phyloP scores from a whole-genome alignment of 352 stramenopile species.

The Phytophthora cryptogea region DNA sequence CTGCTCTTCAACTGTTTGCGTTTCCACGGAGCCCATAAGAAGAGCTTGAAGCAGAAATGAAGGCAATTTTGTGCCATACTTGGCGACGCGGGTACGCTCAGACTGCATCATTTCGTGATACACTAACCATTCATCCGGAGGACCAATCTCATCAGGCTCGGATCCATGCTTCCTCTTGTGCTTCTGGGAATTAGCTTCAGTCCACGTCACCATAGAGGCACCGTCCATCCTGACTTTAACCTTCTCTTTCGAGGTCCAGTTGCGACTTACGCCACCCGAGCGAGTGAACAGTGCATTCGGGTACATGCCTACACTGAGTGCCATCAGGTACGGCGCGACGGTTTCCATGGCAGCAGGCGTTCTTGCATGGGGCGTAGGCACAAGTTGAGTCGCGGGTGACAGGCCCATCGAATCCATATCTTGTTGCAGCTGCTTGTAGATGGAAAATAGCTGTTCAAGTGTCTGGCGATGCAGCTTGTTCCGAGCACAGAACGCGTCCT shows the following conservation, averaged over 20 bases:
- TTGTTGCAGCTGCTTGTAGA: slow-evolving; percentile 67
- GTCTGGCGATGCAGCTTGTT: slow-evolving; percentile 70
- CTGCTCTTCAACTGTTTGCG: slow-evolving; percentile 38
- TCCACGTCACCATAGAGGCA: slow-evolving; percentile 57
- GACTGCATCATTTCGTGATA: slow-evolving; percentile 90
- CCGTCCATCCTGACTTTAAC: slow-evolving; percentile 77
- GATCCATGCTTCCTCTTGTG: slow-evolving; percentile 27
- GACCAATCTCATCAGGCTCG: slow-evolving; percentile 30
- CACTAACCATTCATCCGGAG: slow-evolving; percentile 66
- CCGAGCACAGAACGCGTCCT: slow-evolving; percentile 56
- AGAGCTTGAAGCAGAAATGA: slow-evolving; percentile 61
- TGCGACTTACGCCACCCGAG: slow-evolving; percentile 42
- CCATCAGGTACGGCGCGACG: slow-evolving; percentile 64
- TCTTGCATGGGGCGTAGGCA: slow-evolving; percentile 14
- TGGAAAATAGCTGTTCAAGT: slow-evolving; percentile 67
- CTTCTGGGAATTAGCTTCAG: slow-evolving; percentile 20
- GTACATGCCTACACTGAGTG: slow-evolving; percentile 71
- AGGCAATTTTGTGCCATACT: slow-evolving; percentile 73
- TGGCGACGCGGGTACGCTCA: slow-evolving; percentile 62
- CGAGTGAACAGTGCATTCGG: slow-evolving; percentile 70
- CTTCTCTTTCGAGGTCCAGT: slow-evolving; percentile 84
- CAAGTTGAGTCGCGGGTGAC: slow-evolving; percentile 49
- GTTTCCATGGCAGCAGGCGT: slow-evolving; percentile 29
- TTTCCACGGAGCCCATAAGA: slow-evolving; percentile 61
- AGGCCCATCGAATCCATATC: slow-evolving; percentile 65